Base-by-base conservation (phyloP, 208 protist species). In the Acanthamoeba healyi region DNA sequence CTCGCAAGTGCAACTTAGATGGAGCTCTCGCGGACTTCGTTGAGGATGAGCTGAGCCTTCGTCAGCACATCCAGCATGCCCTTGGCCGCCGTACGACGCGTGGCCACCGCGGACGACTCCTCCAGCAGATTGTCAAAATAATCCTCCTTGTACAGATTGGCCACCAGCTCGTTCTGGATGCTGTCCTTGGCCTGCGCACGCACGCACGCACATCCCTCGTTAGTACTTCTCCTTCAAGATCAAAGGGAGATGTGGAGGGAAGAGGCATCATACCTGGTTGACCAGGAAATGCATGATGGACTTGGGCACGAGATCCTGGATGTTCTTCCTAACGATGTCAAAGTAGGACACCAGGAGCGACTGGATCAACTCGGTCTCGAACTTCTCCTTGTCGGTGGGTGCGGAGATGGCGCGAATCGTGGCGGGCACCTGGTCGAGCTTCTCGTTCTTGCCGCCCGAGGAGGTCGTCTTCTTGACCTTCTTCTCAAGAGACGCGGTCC, bases 281-380 rank as follows among this genome's bases (percentile, higher is more conserved):
- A 99, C 99, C 94, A 99, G 98, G 79, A 99, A 99, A 89, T 99
- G 97, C 88, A 99, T 99, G 82, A 99, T 99, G 34, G 98, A 98
- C 97, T 99, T 99, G 58, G 99, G 99, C 14, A 99, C 98, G 92
- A 98, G 97, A 94, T 99, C 99, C 56, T 97, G 95, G 15, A 98
- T 91, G 72, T 95, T 98, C 95, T 97, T 98, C 63, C 96, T 94
- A 19, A 98, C 97, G 77, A 98, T 97, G 40, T 95, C 79, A 84
- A 98, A 98, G 94, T 98, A 98, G 10, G 92, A 94, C 14, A 92
- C 32, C 29, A 98, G 63, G 7, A 98, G 82, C 32, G 79, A 58
- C 63, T 95, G 34, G 54, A 97, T 97, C 29, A 97, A 90, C 56
- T 97, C 95, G 34, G 95, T 97, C 74, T 97, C 96, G n/a, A 96